phyloP scores from a whole-genome alignment of 441 rosid species.

The Populus hybrid region DNA sequence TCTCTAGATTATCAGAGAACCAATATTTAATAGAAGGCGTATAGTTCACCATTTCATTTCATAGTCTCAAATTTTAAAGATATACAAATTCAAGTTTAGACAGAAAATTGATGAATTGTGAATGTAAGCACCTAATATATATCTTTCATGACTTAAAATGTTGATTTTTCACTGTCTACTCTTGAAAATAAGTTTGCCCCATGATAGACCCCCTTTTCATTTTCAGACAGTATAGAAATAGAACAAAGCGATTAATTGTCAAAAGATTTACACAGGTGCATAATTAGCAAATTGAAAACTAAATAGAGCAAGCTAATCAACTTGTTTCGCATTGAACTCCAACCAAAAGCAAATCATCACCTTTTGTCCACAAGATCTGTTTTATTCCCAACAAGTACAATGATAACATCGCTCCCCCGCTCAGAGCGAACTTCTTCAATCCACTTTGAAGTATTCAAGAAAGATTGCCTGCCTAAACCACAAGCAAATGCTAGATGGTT shows the following conservation, averaged over 20 bases:
- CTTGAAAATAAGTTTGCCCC: background rate
- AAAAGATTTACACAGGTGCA: background rate
- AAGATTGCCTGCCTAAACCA: slow-evolving; percentile 66
- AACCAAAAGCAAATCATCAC: slow-evolving; percentile 24
- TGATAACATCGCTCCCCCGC: slow-evolving; percentile 87
- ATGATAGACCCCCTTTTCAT: background rate
- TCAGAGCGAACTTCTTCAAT: slow-evolving; percentile 85
- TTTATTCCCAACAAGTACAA: slow-evolving; percentile 88
- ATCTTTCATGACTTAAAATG: background rate
- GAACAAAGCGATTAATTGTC: background rate
- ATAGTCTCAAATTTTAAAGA: background rate
- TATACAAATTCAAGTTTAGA: background rate
- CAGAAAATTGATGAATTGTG: background rate
- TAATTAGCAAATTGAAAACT: background rate
- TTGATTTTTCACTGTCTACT: background rate
- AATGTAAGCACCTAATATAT: background rate
- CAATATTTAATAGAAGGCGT: background rate
- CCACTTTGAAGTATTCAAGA: slow-evolving; percentile 82
- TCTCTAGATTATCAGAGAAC: background rate
- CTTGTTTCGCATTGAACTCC: background rate
- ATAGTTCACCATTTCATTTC: background rate
- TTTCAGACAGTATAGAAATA: background rate
- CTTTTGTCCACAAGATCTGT: slow-evolving; percentile 92
- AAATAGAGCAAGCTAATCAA: background rate
- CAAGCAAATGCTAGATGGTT: background rate